phyloP scores from a whole-genome alignment of 768 basidiomycete genomes.

The Phaffia australis region DNA sequence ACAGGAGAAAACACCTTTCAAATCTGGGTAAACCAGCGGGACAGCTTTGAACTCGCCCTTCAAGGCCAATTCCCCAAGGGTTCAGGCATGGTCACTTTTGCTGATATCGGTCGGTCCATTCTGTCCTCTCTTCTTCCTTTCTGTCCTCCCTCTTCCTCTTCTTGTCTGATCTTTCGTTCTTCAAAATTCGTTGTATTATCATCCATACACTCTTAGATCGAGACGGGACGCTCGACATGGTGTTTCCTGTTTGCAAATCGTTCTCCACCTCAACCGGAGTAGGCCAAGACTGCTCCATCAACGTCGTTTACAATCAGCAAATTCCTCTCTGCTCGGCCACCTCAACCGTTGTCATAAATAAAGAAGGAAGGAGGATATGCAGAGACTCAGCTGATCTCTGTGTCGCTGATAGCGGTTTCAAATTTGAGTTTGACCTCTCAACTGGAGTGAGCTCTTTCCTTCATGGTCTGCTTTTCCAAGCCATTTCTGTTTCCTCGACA shows the following conservation, averaged over 20 bases:
- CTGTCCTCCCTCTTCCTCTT: not conserved
- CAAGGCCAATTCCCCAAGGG: slow-evolving; percentile 62
- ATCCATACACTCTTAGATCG: slow-evolving; percentile 47
- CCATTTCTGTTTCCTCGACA: not conserved
- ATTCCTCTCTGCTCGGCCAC: slow-evolving; percentile 62
- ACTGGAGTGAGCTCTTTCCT: slow-evolving; percentile 1
- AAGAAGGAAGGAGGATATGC: slow-evolving; percentile 9
- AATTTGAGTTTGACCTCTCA: slow-evolving; percentile 56
- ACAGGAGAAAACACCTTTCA: slow-evolving; percentile 50
- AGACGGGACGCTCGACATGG: slow-evolving; percentile 91
- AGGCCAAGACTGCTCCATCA: slow-evolving; percentile 67
- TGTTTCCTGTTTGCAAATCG: slow-evolving; percentile 71
- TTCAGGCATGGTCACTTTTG: slow-evolving; percentile 69
- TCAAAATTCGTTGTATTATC: slow-evolving; percentile 1
- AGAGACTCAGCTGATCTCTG: slow-evolving; percentile 52
- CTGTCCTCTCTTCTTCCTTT: not conserved
- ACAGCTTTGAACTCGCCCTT: slow-evolving; percentile 46
- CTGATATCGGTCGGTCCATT: slow-evolving; percentile 62
- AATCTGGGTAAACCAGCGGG: slow-evolving; percentile 81
- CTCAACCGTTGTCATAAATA: slow-evolving; percentile 38
- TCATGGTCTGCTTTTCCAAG: not conserved
- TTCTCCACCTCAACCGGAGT: slow-evolving; percentile 60
- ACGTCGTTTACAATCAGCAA: slow-evolving; percentile 88
- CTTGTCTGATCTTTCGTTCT: not conserved
- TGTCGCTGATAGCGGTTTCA: slow-evolving; percentile 52